Evolutionary conservation across 805 yeast species (phyloP).

Genomic region (Priceomyces castillae): DNA sequence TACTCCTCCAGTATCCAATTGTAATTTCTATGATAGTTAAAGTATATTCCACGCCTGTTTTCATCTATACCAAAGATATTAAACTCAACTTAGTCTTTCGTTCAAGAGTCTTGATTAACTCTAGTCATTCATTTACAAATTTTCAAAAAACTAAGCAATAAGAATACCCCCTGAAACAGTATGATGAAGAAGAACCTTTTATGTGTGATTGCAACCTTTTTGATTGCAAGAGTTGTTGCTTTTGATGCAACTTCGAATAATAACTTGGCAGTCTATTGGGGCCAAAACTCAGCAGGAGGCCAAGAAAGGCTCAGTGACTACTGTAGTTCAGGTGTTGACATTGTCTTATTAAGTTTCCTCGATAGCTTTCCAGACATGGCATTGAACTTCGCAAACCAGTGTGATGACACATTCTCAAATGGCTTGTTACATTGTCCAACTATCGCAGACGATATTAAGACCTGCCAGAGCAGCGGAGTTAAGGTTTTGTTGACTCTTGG

Average conservation of each 20-base stretch:
- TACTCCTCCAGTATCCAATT: too few species aligned
- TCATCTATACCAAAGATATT: neutral
- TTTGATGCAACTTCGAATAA: constrained; percentile 12
- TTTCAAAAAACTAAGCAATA: too few species aligned
- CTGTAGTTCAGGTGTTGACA: constrained; percentile 68
- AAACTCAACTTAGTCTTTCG: neutral
- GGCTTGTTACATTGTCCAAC: constrained; percentile 38
- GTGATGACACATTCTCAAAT: constrained; percentile 27
- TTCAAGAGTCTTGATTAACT: neutral
- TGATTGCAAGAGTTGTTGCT: constrained; percentile 1
- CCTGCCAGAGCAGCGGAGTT: constrained; percentile 74
- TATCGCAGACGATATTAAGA: constrained; percentile 56
- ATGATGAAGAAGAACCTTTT: neutral
- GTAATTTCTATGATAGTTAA: too few species aligned
- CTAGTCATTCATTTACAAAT: neutral
- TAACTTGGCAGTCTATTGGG: constrained; percentile 86
- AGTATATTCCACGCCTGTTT: too few species aligned
- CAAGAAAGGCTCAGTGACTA: constrained; percentile 37
- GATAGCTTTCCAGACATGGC: constrained; percentile 47
- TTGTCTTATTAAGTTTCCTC: constrained; percentile 67
- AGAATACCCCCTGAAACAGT: neutral
- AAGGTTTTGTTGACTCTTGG: constrained; percentile 72
- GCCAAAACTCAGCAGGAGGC: constrained; percentile 45
- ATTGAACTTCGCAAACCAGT: constrained; percentile 20
- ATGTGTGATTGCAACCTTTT: neutral